These are phyloP conservation scores for Penicillium sp. DNA, from an alignment of 2,329 filamentous ascomycete species.

Conservation along the genomic window DNA sequence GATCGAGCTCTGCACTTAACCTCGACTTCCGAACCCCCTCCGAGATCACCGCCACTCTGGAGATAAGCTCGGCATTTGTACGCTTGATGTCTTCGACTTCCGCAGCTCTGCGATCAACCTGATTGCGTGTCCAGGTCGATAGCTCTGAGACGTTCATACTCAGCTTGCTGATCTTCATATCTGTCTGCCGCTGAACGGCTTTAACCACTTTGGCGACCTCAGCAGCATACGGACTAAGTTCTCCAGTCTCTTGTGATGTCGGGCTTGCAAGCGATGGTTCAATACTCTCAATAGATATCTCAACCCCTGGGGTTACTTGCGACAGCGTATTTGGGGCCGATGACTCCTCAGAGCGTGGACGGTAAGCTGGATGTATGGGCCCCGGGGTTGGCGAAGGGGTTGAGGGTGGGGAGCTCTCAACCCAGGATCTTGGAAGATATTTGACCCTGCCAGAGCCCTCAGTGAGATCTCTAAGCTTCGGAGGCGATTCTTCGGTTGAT, in stretches of 20 bases:
- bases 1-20: slow-evolving; percentile 9
- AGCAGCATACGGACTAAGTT: slow-evolving; percentile 1
- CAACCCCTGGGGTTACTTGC: no score
- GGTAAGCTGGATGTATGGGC: not conserved
- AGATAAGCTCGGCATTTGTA: slow-evolving; percentile 7
- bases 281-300: no score
- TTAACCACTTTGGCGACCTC: slow-evolving; percentile 9
- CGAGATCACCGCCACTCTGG: slow-evolving; percentile 6
- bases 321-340: no score
- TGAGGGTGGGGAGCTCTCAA: not conserved
- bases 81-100: slow-evolving; percentile 8
- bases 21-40: slow-evolving; percentile 11
- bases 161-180: slow-evolving; percentile 3
- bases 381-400: not conserved
- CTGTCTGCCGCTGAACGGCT: slow-evolving; percentile 7
- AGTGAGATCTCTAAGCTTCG: not conserved
- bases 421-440: slow-evolving; percentile 6
- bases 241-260: not conserved
- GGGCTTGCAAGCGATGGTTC: not conserved
- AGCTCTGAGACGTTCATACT: slow-evolving; percentile 9
- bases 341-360: no score
- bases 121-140: slow-evolving; percentile 7
- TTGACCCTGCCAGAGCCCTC: slow-evolving; percentile 7
- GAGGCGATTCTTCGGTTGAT: slow-evolving; percentile 1
- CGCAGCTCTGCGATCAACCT: slow-evolving; percentile 8